Base-by-base conservation (phyloP, 768 basidiomycete genomes). In the Tephrocybe sp. region DNA sequence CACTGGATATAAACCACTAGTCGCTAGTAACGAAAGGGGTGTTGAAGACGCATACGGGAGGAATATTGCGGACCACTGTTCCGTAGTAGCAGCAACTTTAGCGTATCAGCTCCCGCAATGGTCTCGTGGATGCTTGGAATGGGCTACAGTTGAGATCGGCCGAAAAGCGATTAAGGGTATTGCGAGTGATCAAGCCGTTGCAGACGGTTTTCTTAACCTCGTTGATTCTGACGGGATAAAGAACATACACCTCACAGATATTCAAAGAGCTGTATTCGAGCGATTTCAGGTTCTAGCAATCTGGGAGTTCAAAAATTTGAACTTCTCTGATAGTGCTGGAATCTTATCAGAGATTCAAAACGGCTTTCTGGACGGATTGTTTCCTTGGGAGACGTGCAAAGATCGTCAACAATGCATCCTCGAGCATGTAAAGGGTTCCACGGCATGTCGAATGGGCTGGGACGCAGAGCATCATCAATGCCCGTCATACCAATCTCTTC, bases 221-320 rank as follows among this genome's bases (percentile, higher is more conserved):
- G 16, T 31, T 7, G 2, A 25, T 4, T 5, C 2, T 9, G n/a
- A 30, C 4, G 34, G 4, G 26, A 15, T 5, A 1, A 27, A 7
- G 1, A 39, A 43, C 18, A 9, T 3, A 9, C 28, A 16, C 4
- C 24, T 44, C 16, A 13, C 31, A 5, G 19, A 46, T 1, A 9
- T 21, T 4, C 22, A 44, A 13, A 32, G 18, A 13, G n/a, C 15
- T 13, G 47, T 54, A 2, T 25, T 24, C 9, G 25, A 37, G 6
- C 19, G 11, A 9, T 53, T 54, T 31, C 54, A 47, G 2, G 52
- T 41, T 13, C 30, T 60, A 12, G 52, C 35, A 3, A 27, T 49
- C 1, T 58, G 52, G 55, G 57, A 60, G 22, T 60, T 60, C 44
- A 60, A 60, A 28, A 59, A 51, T 31, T 6, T 60, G 5, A 37